Base-by-base conservation (phyloP, 768 basidiomycete genomes). In the Suillus sp. region DNA sequence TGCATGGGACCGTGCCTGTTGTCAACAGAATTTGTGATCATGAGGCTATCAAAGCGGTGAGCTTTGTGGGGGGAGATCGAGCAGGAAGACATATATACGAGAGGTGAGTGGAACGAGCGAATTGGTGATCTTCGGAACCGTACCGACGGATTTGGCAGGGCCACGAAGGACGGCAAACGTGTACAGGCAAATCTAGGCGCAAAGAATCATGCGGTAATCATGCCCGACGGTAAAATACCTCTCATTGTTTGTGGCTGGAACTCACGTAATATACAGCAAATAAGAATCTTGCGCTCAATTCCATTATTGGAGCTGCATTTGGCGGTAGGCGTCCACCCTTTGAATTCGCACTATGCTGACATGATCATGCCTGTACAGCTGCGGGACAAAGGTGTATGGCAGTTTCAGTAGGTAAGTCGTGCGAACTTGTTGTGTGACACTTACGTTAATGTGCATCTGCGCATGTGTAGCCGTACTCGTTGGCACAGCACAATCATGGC, bases 341-440 rank as follows among this genome's bases (percentile, higher is more conserved):
- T 67, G 61, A 8, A 66, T 71, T 8, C 16, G 43, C 35, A 37
- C 47, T 38, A 13, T 63, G n/a, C 69, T 72, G 22, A 73, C 72
- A 61, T 48, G 14, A 73, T 65, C 66, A 42, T 30, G 18, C 59
- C 37, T 56, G 16, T 45, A 66, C 71, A 85, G 96, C 96, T 67
- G 96, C 96, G 35, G 96, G 96, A 14, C 96, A 99, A 75, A 86
- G 97, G 62, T 99, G 96, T 78, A 98, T 97, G 96, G 96, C 95
- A 14, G 79, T 96, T 48, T 96, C 95, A 14, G 94, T 96, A 37
- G 91, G 93, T 91, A 66, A 70, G 87, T 67, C 30, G 32, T 48
- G 10, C 58, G 14, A 10, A 18, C 43, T 20, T 51, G 9, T 47
- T 4, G 3, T 32, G 10, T 38, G 20, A 50, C 30, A 30, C 16